Conservation (phyloP, 2,329 filamentous ascomycete genomes). For the Karstenula rhodostoma region DNA sequence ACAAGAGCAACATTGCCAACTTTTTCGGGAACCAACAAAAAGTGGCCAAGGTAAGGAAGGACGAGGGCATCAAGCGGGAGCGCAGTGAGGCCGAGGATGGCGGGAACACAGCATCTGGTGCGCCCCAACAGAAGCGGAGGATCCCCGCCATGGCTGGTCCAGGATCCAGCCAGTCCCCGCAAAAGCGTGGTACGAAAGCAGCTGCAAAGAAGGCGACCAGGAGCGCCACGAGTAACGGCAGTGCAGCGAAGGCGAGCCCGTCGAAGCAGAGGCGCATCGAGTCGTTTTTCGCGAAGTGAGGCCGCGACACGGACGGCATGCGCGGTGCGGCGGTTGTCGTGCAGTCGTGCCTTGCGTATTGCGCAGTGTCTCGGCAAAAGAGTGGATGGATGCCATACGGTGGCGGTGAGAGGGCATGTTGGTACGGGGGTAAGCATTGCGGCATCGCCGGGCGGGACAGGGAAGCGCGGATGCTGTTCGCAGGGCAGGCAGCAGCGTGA, state of each 20-base stretch:
- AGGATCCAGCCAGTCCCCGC: slow-evolving; percentile 35
- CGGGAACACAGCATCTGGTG: slow-evolving; percentile 39
- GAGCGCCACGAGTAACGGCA: slow-evolving; percentile 66
- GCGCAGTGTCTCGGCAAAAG: background rate
- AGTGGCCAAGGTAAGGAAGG: slow-evolving; percentile 31
- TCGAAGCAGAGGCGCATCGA: slow-evolving; percentile 66
- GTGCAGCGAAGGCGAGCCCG: slow-evolving; percentile 47
- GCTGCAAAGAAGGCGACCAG: slow-evolving; percentile 55
- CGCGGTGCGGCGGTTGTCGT: slow-evolving; percentile 24
- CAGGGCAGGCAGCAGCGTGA: slow-evolving; percentile 24
- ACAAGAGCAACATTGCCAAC: slow-evolving; percentile 92
- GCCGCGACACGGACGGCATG: slow-evolving; percentile 13
- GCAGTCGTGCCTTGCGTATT: slow-evolving; percentile 9
- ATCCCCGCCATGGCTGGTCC: slow-evolving; percentile 26
- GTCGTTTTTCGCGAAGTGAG: slow-evolving; percentile 62
- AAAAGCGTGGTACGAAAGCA: slow-evolving; percentile 33
- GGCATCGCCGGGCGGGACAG: slow-evolving; percentile 18
- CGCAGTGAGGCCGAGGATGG: slow-evolving; percentile 47
- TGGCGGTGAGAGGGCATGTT: slow-evolving; percentile 27
- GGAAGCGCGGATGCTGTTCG: slow-evolving; percentile 21
- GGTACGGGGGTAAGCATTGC: slow-evolving; percentile 26
- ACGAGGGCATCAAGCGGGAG: slow-evolving; percentile 57
- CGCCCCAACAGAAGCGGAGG: slow-evolving; percentile 51
- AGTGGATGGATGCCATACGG: background rate
- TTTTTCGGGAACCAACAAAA: slow-evolving; percentile 76